Conservation (phyloP, 768 basidiomycete species). For the Lentinula lateritia region DNA sequence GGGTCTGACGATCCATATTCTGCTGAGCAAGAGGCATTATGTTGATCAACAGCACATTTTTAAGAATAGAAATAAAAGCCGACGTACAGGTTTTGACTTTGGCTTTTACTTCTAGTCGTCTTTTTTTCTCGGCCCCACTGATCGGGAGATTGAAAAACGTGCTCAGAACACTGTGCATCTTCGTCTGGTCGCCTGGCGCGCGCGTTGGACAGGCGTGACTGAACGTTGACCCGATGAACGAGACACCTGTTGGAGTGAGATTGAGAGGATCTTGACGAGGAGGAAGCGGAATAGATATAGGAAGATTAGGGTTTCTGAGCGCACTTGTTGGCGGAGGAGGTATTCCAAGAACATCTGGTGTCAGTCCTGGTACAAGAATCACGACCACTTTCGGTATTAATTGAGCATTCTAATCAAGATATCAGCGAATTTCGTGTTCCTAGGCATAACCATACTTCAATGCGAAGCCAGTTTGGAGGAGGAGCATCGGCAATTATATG, state of each 20-base stretch:
- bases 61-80: constrained; percentile 10
- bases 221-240: constrained; percentile 75
- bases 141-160: constrained; percentile 80
- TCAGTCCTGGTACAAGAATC: constrained; percentile 83
- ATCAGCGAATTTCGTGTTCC: background rate
- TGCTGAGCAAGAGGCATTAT: background rate
- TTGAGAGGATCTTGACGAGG: background rate
- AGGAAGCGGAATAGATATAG: constrained; percentile 40
- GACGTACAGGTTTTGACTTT: constrained; percentile 24
- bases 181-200: constrained; percentile 82
- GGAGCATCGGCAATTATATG: constrained; percentile 79
- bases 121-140: constrained; percentile 73
- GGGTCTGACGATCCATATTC: constrained; percentile 40
- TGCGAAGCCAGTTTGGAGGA: constrained; percentile 81
- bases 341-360: constrained; percentile 65
- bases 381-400: constrained; percentile 75
- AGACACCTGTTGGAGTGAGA: constrained; percentile 15
- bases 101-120: constrained; percentile 33
- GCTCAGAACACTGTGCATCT: constrained; percentile 83
- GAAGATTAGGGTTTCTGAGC: constrained; percentile 50
- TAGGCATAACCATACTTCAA: constrained; percentile 52
- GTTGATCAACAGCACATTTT: background rate
- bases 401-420: constrained; percentile 52
- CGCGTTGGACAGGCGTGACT: constrained; percentile 91
- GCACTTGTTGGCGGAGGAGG: constrained; percentile 69